Conservation (phyloP, 202 grass and related monocot genomes). For the Zizania palustris region DNA sequence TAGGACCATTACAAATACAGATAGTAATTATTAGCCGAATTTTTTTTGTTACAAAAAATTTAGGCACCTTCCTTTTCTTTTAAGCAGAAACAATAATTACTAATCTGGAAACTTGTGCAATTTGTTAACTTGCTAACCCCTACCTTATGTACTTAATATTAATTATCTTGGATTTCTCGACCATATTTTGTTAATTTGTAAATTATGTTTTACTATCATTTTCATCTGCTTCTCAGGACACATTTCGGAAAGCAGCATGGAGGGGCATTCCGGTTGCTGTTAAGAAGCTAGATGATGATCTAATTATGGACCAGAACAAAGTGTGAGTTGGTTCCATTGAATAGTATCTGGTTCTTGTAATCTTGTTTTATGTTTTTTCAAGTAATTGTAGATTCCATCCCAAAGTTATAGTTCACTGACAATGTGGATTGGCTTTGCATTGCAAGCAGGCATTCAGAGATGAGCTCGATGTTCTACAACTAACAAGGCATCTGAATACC, state of each 20-base stretch:
- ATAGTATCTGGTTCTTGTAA: conserved; percentile 32
- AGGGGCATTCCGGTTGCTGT: conserved; percentile 87
- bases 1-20: too few relatives aligned
- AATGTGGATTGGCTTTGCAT: conserved; percentile 31
- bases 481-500: conserved; percentile 94
- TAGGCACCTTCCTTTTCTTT: too few relatives aligned
- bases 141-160: conserved; percentile 21
- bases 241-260: conserved; percentile 85
- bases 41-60: too few relatives aligned
- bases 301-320: conserved; percentile 81
- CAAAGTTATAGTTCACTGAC: conserved; percentile 38
- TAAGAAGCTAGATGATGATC: conserved; percentile 88
- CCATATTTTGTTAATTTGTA: background rate
- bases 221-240: conserved; percentile 63
- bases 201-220: conserved; percentile 17
- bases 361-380: conserved; percentile 17
- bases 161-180: conserved; percentile 5
- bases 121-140: background rate
- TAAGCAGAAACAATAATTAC: background rate
- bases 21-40: too few relatives aligned
- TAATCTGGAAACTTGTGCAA: background rate
- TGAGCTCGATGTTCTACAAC: conserved; percentile 87
- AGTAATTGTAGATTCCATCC: conserved; percentile 3
- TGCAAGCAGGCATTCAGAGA: conserved; percentile 83
- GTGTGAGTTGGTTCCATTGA: conserved; percentile 77